Evolutionary conservation across 2,329 filamentous ascomycete genomes (phyloP), one percentile per base, ranked within the genome.

Genomic region (Paraphaeosphaeria sporulosa): DNA sequence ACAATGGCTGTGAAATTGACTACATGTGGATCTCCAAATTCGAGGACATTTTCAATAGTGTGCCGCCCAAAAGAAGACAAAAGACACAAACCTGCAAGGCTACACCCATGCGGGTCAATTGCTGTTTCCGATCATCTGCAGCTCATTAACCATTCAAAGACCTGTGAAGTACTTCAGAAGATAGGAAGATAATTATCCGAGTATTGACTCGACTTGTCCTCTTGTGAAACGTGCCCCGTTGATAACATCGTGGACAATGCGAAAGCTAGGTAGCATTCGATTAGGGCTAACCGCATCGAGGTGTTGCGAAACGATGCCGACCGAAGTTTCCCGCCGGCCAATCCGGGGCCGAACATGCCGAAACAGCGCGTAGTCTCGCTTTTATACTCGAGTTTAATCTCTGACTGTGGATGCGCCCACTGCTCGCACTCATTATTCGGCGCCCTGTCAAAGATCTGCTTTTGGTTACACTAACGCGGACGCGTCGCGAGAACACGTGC

Each of bases 401-500:
- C 19, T 44, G 44, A 30, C 44, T 30, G 23, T 10, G 17, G 30
- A 6, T 32, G 30, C 44, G 19, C 27, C 5, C n/a, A 3, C 17
- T 27, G 27, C 7, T 47, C 15, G 23, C 19, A 47, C 4, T 17
- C 7, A 7, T 7, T 23, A 13, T 47, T 13, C 23, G 2, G 44
- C 44, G 13, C 23, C 44, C n/a, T 47, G 44, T 7, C 15, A 27
- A 25, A 9, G 44, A 10, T 47, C 12, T 47, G 25, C 4, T 25
- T 25, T 13, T 21, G 23, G 19, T 47, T 47, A 27, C 44, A 47
- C 19, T 19, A 30, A 47, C 44, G 44, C 44, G 44, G 13, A 3
- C 44, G 44, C 17, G 44, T 47, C 44, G 44, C 44, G 44, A 30
- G 44, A 47, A 9, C 44, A 47, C 44, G 44, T 47, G 44, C 5